phyloP scores from a whole-genome alignment of 352 stramenopile genomes.

The Thraustochytrium sp. region DNA sequence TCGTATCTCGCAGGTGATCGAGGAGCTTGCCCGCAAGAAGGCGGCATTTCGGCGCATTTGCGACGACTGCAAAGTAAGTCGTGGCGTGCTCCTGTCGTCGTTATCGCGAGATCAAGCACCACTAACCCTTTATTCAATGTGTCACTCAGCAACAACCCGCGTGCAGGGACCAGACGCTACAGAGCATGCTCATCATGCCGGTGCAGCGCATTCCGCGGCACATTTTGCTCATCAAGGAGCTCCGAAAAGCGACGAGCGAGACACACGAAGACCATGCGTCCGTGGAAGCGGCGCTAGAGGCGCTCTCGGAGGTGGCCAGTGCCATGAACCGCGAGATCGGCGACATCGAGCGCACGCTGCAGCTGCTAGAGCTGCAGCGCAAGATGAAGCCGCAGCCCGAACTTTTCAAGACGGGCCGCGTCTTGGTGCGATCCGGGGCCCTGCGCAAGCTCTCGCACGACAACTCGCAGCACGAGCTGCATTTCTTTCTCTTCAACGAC shows the following conservation, averaged over 20 bases:
- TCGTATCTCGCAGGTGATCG: conserved; percentile 7
- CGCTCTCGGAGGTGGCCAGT: neutral
- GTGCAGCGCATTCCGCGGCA: conserved; percentile 82
- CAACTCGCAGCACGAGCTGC: neutral
- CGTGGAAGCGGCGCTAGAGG: conserved; percentile 52
- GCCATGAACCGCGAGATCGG: conserved; percentile 28
- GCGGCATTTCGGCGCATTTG: neutral
- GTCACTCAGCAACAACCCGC: neutral
- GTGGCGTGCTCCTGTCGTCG: too few species aligned
- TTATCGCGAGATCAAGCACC: neutral
- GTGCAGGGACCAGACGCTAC: conserved; percentile 39
- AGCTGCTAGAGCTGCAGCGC: conserved; percentile 65
- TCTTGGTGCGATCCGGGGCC: neutral
- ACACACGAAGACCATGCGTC: conserved; percentile 62
- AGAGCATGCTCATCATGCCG: conserved; percentile 71
- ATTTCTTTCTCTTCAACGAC: conserved; percentile 30
- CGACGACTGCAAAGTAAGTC: conserved; percentile 35
- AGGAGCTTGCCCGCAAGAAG: neutral
- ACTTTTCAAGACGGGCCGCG: conserved; percentile 1
- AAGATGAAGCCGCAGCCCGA: conserved; percentile 22
- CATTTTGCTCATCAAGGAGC: conserved; percentile 67
- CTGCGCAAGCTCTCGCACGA: neutral
- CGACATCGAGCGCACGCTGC: conserved; percentile 62
- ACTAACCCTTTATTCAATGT: neutral
- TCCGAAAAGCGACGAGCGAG: conserved; percentile 62